Conservation (phyloP, 805 yeast genomes). For the Myxozyma kluyveri region DNA sequence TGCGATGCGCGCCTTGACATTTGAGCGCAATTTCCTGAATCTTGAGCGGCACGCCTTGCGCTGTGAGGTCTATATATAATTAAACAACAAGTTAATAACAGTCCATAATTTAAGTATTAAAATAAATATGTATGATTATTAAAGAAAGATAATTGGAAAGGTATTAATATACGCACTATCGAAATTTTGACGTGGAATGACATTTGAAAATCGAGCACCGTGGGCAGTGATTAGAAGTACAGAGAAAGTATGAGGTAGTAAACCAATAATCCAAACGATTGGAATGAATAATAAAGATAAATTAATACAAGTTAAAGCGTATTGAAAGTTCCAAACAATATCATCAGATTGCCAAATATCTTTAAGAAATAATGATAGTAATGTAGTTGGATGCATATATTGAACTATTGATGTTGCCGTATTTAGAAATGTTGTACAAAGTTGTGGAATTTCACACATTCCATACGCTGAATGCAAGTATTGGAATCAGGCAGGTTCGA, state of each 20-base stretch:
- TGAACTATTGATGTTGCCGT: too few species aligned
- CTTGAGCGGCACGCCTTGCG: conserved; percentile 5
- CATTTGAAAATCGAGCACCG: conserved; percentile 18
- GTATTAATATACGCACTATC: background rate
- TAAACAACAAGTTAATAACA: background rate
- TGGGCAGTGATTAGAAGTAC: conserved; percentile 9
- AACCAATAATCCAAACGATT: conserved; percentile 15
- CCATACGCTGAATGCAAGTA: background rate
- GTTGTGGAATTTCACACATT: background rate
- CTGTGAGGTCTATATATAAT: conserved; percentile 4
- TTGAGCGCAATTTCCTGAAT: conserved; percentile 12
- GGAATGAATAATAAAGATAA: conserved; percentile 20
- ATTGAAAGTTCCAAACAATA: conserved; percentile 12
- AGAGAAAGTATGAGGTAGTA: conserved; percentile 23
- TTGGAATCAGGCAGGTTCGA: background rate
- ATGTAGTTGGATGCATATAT: too few species aligned
- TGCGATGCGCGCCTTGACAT: conserved; percentile 21
- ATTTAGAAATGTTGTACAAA: too few species aligned
- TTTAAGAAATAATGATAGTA: background rate
- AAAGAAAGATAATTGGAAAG: background rate
- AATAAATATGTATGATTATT: background rate
- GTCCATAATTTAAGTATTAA: background rate
- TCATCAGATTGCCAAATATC: background rate
- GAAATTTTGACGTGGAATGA: conserved; percentile 17
- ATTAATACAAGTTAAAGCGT: conserved; percentile 15